Evolutionary conservation across 2,329 filamentous ascomycete genomes (phyloP).

Genomic region (Gaeumannomyces sp.): DNA sequence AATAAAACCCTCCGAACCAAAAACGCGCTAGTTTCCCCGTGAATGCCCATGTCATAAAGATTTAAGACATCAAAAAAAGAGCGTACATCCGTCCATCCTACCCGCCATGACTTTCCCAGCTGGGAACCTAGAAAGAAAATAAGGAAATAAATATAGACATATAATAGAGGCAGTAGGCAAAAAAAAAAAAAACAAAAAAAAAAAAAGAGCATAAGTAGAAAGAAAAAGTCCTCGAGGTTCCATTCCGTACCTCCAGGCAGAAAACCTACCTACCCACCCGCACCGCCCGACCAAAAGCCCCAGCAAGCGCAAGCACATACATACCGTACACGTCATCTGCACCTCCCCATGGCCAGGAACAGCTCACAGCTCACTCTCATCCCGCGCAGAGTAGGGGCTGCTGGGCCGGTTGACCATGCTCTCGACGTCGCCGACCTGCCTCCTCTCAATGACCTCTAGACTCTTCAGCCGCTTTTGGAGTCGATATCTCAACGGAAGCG

Average conservation of each 20-base stretch:
- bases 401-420: constrained; percentile 57
- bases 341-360: not conserved
- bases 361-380: constrained; percentile 5
- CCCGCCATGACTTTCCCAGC: not conserved
- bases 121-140: not conserved
- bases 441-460: constrained; percentile 74
- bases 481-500: constrained; percentile 47
- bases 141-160: not conserved
- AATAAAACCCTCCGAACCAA: not conserved
- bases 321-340: not conserved
- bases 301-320: not conserved
- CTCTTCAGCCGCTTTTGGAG: constrained; percentile 64
- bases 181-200: not conserved
- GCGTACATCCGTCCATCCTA: not conserved
- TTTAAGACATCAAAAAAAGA: not conserved
- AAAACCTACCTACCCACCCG: not conserved
- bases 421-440: constrained; percentile 85
- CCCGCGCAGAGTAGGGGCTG: constrained; percentile 3
- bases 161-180: not conserved
- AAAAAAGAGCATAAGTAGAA: too few relatives aligned
- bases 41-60: not conserved
- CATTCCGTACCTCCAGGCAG: not conserved
- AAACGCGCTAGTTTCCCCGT: not conserved
- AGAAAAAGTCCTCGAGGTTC: not conserved
- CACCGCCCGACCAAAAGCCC: not conserved